Base-by-base conservation (phyloP, 805 yeast genomes). In the Ogataea chonburiensis region DNA sequence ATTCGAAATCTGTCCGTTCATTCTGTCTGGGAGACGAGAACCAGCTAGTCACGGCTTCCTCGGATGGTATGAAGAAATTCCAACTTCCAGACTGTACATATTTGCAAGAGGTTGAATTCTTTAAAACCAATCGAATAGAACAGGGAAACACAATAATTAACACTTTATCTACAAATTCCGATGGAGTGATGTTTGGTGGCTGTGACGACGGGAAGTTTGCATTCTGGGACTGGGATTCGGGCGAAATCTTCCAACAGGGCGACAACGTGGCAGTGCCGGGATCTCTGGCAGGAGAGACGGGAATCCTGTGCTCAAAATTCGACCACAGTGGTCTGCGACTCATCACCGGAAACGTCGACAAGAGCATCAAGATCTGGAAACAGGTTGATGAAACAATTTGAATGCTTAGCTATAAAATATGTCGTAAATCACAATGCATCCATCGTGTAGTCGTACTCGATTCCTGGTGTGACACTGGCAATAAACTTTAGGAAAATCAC, bases 371-470 rank as follows among this genome's bases (percentile, higher is more conserved):
- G 55, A 66, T 86, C 1, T 86, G 93, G 91, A 71, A 66, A 33
- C 75, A 73, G 42, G 61, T 58, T 31, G 57, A 61, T n/a, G 60
- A 58, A 27, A 23, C 37, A 12, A 16, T 28, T 30, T 42, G 26
- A 21, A 14, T 20, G 9, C 30, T 21, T 29, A 17, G 22, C 17
- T 28, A 23, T 28, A 27, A 28, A 23, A 24, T 22, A 28, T 13
- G 23, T 12, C 7, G 9, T 19, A 11, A 13, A 6, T 45, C 55
- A 82, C 54, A 84, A 76, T 1, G 95, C 97, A 59, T 88, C 89
- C 97, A 91, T 93, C n/a, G 98, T 93, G 58, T 88, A 88, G 53
- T 93, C 98, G 61, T 91, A 94, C 64, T 91, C 96, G 38, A 93
- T 89, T 12, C 97, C 96, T 0, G 98, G 98, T 1, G 96, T 89